These are phyloP conservation scores for Artemisia annua DNA, from an alignment of 129 eudicot species.

Conservation along the genomic window DNA sequence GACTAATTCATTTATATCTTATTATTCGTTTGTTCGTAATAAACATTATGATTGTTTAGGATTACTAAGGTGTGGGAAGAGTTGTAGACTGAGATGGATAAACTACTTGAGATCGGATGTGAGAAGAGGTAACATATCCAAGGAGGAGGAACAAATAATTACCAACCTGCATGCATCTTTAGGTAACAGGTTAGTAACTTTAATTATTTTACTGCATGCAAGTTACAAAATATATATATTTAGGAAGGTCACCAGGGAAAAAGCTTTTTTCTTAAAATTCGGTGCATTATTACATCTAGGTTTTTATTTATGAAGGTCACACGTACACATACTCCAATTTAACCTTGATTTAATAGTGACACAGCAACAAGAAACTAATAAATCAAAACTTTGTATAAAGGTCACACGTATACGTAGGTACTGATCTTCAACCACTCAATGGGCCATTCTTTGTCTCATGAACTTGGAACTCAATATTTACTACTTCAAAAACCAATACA, in stretches of 20 bases:
- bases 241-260: too few relatives aligned
- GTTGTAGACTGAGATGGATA: slow-evolving; percentile 86
- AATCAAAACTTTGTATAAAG: neutral
- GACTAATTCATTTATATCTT: neutral
- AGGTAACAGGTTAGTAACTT: slow-evolving; percentile 59
- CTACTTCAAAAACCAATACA: too few relatives aligned
- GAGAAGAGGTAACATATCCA: slow-evolving; percentile 74
- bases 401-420: too few relatives aligned
- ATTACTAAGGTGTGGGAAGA: slow-evolving; percentile 75
- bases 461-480: too few relatives aligned
- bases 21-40: neutral
- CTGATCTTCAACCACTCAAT: too few relatives aligned
- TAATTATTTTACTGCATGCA: neutral
- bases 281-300: neutral
- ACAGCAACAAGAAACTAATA: neutral
- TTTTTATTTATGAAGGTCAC: slow-evolving; percentile 5
- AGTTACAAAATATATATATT: too few relatives aligned
- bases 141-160: slow-evolving; percentile 60
- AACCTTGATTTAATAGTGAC: slow-evolving; percentile 12
- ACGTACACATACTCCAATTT: neutral
- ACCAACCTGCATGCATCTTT: slow-evolving; percentile 58
- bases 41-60: slow-evolving; percentile 32
- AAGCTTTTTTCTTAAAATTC: neutral
- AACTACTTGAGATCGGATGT: slow-evolving; percentile 77
- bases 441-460: too few relatives aligned